Base-by-base conservation (phyloP, 2,329 filamentous ascomycete species). In the Cladosporium halotolerans region DNA sequence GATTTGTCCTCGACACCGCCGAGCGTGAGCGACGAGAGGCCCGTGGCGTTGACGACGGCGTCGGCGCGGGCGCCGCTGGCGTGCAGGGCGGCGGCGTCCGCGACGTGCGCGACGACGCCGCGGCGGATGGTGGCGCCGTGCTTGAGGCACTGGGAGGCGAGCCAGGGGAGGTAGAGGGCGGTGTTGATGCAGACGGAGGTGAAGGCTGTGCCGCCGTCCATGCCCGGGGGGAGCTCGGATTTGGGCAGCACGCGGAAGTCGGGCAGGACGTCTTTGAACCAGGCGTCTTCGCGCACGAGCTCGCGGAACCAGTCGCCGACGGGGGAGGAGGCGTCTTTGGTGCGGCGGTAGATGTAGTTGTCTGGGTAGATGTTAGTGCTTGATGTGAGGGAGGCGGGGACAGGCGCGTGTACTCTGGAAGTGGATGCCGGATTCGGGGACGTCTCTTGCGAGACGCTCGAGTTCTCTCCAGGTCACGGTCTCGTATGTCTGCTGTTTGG, bases 121-220 rank as follows among this genome's bases (percentile, higher is more conserved):
- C 75, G 66, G 34, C 69, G 71, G 56, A 77, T 45, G 1, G 82
- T 74, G 6, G 88, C 86, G 28, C 89, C 88, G 53, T 83, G 81
- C 61, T 82, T 83, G 28, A 87, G 77, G 68, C 89, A 95, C 72
- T 93, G 85, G 0, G 88, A 86, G 0, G 88, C 75, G 0, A 97
- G 83, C 82, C 88, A 96, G 3, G 88, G 83, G 2, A 96, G 81
- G 71, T 96, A 97, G 54, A 96, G 72, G 40, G 87, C 82, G 0
- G 88, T 88, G 72, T 97, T 96, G 68, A 96, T 92, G 72, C 91
- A 96, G 39, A 96, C 84, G 1, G 88, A 92, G 7, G 82, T 89
- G 69, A 93, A 96, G 52, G 79, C 76, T 47, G 82, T 87, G 19
- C 83, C 90, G 9, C 85, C 86, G 56, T 89, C 84, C 50, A 85